Conservation (phyloP, 2,329 filamentous ascomycete genomes). For the Trichoderma polysporum region DNA sequence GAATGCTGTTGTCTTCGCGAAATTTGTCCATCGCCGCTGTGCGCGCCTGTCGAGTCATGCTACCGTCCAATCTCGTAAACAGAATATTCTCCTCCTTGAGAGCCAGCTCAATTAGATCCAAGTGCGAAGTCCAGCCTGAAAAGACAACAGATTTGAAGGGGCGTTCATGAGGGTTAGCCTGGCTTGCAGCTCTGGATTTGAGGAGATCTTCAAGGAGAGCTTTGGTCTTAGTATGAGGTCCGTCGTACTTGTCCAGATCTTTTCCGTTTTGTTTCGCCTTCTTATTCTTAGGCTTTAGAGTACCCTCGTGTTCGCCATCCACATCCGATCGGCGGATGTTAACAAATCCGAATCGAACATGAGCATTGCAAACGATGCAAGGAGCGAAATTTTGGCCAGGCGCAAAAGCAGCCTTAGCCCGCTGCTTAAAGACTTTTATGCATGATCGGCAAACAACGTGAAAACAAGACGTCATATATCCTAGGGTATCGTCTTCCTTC, state of each 20-base stretch:
- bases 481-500: conserved; percentile 61
- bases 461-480: conserved; percentile 82
- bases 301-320: conserved; percentile 56
- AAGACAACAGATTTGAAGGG: conserved; percentile 94
- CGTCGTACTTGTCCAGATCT: conserved; percentile 70
- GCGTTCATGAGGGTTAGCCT: conserved; percentile 59
- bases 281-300: conserved; percentile 38
- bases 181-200: conserved; percentile 61
- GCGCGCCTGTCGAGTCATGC: conserved; percentile 75
- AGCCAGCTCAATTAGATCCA: conserved; percentile 87
- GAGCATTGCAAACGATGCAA: conserved; percentile 68
- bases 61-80: conserved; percentile 84
- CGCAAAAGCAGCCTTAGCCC: conserved; percentile 44
- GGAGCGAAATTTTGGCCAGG: conserved; percentile 44
- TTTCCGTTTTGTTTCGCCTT: conserved; percentile 40
- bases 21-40: conserved; percentile 75
- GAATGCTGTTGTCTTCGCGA: conserved; percentile 66
- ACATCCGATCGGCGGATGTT: conserved; percentile 64
- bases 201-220: conserved; percentile 76
- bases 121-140: conserved; percentile 91
- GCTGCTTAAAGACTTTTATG: conserved; percentile 58
- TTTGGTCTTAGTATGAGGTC: conserved; percentile 88
- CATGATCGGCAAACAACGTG: conserved; percentile 81
- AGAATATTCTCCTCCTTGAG: conserved; percentile 65
- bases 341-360: conserved; percentile 64